Evolutionary conservation across 1,284 basidiomycete species (phyloP).

Genomic region (Cutaneotrichosporon sp.): DNA sequence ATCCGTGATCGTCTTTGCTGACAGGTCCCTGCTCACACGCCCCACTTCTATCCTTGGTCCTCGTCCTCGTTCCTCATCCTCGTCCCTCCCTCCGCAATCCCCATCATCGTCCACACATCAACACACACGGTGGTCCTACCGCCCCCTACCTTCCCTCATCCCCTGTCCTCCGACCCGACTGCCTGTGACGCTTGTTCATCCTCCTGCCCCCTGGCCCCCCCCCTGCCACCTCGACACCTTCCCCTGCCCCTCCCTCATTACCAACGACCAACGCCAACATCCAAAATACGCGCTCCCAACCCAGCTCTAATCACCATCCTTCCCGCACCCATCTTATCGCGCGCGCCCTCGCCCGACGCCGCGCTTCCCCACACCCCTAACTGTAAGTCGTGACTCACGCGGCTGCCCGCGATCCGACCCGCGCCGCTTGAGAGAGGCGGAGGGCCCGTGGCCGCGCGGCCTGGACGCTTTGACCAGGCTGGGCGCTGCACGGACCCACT

Average conservation of each 20-base stretch:
- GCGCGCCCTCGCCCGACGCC: neutral
- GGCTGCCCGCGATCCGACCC: neutral
- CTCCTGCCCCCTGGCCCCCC: neutral
- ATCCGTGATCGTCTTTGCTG: conserved; percentile 1
- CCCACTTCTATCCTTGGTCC: neutral
- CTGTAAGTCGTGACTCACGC: neutral
- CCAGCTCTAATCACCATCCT: neutral
- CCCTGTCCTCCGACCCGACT: neutral
- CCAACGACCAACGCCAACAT: neutral
- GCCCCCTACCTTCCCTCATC: neutral
- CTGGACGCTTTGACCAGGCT: neutral
- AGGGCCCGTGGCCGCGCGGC: neutral
- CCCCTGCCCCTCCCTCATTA: neutral
- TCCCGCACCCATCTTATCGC: neutral
- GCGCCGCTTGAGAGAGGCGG: neutral
- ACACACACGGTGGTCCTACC: neutral
- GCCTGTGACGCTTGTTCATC: neutral
- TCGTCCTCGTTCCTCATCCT: neutral
- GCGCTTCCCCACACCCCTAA: neutral
- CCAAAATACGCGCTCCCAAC: neutral
- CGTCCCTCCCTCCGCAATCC: neutral
- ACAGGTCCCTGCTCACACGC: conserved; percentile 2
- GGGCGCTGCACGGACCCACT: conserved; percentile 3
- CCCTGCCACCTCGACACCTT: neutral
- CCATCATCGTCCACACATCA: neutral